A percentile compares a stretch with the other conserved stretches of the same genome.
phyloP scores from a whole-genome alignment of 169 alveolate species.

The Plasmodium inui region DNA sequence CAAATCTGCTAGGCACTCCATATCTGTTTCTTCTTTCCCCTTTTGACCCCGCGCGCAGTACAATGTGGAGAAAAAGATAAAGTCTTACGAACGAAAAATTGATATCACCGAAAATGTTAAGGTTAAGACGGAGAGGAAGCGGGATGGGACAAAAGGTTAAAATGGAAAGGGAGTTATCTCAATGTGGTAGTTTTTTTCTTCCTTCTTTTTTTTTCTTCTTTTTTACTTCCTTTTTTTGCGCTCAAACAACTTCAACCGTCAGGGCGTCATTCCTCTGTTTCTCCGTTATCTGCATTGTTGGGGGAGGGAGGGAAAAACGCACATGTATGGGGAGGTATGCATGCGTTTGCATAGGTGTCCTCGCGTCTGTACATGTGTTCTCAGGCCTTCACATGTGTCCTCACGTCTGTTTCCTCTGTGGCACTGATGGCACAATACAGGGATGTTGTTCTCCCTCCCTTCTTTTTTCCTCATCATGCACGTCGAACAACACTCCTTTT shows the following conservation, averaged over 20 bases:
- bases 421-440: not conserved
- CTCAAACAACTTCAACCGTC: conserved; percentile 19
- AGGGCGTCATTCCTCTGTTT: conserved; percentile 65
- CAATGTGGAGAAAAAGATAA: conserved; percentile 34
- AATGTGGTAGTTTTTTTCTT: not conserved
- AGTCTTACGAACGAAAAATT: conserved; percentile 52
- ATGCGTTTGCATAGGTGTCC: not conserved
- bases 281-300: conserved; percentile 37
- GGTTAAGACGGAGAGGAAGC: not conserved
- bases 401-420: not conserved
- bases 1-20: not conserved
- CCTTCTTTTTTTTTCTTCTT: not conserved
- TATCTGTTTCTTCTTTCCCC: not conserved
- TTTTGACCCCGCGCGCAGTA: not conserved
- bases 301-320: not conserved
- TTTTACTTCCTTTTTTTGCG: not conserved
- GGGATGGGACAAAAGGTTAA: not conserved
- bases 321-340: not conserved
- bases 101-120: conserved; percentile 22
- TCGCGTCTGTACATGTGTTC: not conserved
- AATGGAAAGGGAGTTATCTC: not conserved
- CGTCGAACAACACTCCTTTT: not conserved
- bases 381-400: not conserved
- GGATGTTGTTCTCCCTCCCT: not conserved
- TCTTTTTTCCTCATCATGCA: not conserved